Base-by-base conservation (phyloP, 805 yeast species). In the Zygosaccharomyces gambellarensis region DNA sequence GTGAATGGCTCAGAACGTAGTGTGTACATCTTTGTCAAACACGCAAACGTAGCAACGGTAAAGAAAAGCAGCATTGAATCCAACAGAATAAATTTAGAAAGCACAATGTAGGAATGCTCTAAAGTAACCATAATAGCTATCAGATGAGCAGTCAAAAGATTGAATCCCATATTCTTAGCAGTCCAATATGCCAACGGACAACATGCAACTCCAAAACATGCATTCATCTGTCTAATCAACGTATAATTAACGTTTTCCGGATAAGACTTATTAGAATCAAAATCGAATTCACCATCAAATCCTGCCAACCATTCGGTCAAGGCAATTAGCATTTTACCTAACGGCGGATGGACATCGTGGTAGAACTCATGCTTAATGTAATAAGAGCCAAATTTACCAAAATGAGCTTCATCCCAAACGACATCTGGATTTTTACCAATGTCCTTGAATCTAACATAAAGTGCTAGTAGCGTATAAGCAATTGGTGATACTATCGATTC, bases 381-480 rank as follows among this genome's bases (percentile, higher is more conserved):
- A 67, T 88, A 85, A 10, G 96, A 84, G 29, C 97, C 98, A 67
- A 92, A 92, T 67, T 92, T 94, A 45, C 97, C 99, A 68, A 92
- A 92, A 72, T 90, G 97, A 36, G 97, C 97, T 67, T 90, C 97
- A 71, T 90, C 97, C 97, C 97, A 90, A 42, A 94, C 94, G 28
- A 94, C 97, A 48, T 78, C 75, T 49, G 78, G 74, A 53, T 88
- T 86, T 49, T 77, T 73, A 47, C 87, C 85, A 57, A 92, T 85
- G 53, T 77, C 74, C 71, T 87, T 83, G 67, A 90, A 80, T 59
- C 98, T 80, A 38, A 88, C 77, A 53, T 76, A 77, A 59, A 90
- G 85, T 8, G 94, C 82, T 17, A 84, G 55, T 1, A 77, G 50
- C 0, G 97, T 90, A 62, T 90, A 76, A 21, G 82, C 42, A 3